phyloP scores from a whole-genome alignment of 768 basidiomycete genomes.

The Leucogyrophana mollusca region DNA sequence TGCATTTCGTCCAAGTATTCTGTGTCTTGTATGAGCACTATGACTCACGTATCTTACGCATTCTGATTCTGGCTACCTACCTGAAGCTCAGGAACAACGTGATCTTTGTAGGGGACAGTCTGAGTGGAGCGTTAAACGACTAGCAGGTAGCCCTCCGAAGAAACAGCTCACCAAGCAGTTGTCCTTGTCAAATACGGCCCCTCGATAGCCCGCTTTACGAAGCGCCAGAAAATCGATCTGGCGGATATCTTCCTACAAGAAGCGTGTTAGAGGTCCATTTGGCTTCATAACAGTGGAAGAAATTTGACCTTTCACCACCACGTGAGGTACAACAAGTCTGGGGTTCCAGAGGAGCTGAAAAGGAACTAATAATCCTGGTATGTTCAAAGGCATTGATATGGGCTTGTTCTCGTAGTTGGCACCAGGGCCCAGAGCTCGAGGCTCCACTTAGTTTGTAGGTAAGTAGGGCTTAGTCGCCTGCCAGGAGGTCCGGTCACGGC shows the following conservation, averaged over 20 bases:
- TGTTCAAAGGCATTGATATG: slow-evolving; percentile 64
- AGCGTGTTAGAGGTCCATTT: slow-evolving; percentile 1
- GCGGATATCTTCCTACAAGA: slow-evolving; percentile 74
- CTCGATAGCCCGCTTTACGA: slow-evolving; percentile 73
- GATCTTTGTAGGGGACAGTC: slow-evolving; percentile 81
- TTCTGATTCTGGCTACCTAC: slow-evolving; percentile 37
- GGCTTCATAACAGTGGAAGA: background rate
- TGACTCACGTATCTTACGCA: background rate
- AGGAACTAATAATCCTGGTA: slow-evolving; percentile 67
- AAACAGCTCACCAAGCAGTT: slow-evolving; percentile 80
- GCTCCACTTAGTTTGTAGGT: too few species aligned
- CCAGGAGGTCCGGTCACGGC: too few species aligned
- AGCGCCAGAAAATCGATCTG: slow-evolving; percentile 76
- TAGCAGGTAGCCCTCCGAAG: too few species aligned
- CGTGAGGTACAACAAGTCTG: slow-evolving; percentile 62
- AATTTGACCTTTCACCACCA: slow-evolving; percentile 62
- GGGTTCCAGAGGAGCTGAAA: slow-evolving; percentile 71
- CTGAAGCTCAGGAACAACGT: slow-evolving; percentile 71
- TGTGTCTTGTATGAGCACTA: slow-evolving; percentile 23
- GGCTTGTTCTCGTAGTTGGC: background rate
- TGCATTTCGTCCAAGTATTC: slow-evolving; percentile 76
- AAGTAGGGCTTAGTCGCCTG: too few species aligned
- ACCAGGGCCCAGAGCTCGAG: too few species aligned
- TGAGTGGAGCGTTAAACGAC: slow-evolving; percentile 24
- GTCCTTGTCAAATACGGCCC: slow-evolving; percentile 95